Conservation (phyloP, 306 rosid genomes). For the Prunus salicina region DNA sequence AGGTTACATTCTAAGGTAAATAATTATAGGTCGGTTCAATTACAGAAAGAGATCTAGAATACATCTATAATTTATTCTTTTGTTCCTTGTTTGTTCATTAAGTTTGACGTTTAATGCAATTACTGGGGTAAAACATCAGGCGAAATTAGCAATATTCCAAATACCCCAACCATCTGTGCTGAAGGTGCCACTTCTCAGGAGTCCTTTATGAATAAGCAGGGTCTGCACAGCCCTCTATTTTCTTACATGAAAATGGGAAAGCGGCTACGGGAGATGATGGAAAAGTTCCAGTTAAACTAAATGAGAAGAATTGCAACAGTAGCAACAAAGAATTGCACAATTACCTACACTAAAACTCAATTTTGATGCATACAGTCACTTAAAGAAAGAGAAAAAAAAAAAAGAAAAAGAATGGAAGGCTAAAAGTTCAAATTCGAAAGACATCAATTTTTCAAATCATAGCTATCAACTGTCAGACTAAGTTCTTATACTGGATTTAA, state of each 20-base stretch:
- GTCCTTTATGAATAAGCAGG: not conserved
- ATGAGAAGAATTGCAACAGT: not conserved
- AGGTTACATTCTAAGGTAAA: not conserved
- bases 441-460: not conserved
- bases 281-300: not conserved
- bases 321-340: not conserved
- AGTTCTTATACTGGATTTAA: not conserved
- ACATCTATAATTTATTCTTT: not conserved
- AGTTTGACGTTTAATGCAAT: not conserved
- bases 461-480: not conserved
- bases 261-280: not conserved
- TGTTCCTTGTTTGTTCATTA: not conserved
- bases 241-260: not conserved
- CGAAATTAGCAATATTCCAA: not conserved
- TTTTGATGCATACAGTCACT: not conserved
- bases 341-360: not conserved
- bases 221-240: not conserved
- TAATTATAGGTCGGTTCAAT: not conserved
- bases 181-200: not conserved
- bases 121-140: not conserved
- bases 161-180: not conserved
- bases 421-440: not conserved
- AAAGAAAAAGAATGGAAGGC: not conserved
- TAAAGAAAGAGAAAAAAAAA: not conserved
- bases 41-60: not conserved